phyloP scores from a whole-genome alignment of 169 alveolate species.

The Plasmodium fragile region DNA sequence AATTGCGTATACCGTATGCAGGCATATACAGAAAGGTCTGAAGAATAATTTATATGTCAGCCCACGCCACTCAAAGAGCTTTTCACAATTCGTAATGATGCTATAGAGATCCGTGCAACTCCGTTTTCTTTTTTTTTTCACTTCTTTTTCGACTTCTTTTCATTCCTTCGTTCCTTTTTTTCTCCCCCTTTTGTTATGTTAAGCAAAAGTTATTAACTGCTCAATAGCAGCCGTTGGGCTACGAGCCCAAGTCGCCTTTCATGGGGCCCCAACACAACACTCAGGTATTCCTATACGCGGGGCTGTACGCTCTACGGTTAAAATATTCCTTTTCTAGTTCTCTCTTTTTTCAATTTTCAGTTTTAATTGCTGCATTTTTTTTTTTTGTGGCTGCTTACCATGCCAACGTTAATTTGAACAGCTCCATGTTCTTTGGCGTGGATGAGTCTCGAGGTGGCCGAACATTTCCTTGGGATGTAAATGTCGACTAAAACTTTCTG shows the following conservation, averaged over 20 bases:
- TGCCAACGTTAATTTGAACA: slow-evolving; percentile 93
- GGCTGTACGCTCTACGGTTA: neutral
- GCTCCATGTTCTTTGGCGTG: slow-evolving; percentile 95
- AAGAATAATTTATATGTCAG: neutral
- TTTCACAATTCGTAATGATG: neutral
- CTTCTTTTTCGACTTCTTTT: neutral
- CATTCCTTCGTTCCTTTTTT: too few relatives aligned
- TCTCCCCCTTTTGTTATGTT: neutral
- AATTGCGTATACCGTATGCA: neutral
- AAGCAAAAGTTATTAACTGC: neutral
- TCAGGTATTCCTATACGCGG: neutral
- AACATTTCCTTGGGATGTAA: slow-evolving; percentile 96
- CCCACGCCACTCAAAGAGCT: neutral
- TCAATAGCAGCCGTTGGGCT: neutral
- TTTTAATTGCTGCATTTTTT: neutral
- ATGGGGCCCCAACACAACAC: neutral
- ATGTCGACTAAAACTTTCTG: slow-evolving; percentile 94
- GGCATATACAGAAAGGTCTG: neutral
- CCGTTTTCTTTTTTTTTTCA: neutral
- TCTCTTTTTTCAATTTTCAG: neutral
- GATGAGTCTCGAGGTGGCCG: slow-evolving; percentile 94
- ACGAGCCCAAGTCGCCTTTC: neutral
- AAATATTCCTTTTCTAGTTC: neutral
- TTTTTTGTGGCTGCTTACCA: slow-evolving; percentile 78
- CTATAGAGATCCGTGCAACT: neutral